Evolutionary conservation across 2,329 filamentous ascomycete species (phyloP), one percentile per base, ranked within the genome.

Genomic region (Microsporum audouinii): DNA sequence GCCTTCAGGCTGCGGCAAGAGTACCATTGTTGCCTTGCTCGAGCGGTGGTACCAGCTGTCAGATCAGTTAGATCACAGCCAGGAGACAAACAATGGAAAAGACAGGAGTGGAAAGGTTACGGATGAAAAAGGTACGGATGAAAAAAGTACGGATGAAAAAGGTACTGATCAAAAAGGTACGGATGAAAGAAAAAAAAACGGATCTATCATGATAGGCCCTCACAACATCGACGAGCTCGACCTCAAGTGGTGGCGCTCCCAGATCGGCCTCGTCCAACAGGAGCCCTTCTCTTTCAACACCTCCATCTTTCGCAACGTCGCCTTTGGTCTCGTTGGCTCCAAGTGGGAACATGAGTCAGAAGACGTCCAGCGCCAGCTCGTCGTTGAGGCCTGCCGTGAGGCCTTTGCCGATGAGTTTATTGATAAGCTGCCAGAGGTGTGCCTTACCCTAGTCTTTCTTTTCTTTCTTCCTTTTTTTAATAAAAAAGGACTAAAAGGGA

Each of bases 361-460:
- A 1, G 66, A 51, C 1, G 66, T 70, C 4, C 72, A 75, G 74
- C 81, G 61, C 76, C 80, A 59, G 77, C 79, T 55, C 68, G 78
- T 88, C 2, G 78, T 79, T 63, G 79, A 83, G 49, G 87, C 87
- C 4, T 88, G 85, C 64, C 76, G 78, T 49, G 84, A 88, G 68
- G 82, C 86, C 0, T 88, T 86, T 70, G 86, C 86, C 0, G 82
- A 87, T 65, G 85, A 88, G 62, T 88, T 87, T 66, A 85, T 89
- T 61, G 78, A 82, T 55, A 80, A 80, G 23, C 75, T 89, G 2
- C 86, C 86, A 1, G 73, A 70, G 63, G 70, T 66, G 61, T 29
- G 23, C 43, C 12, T 14, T 38, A 8, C 39, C 6, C 39, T 43
- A 17, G 39, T 23, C n/a, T 43, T n/a, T 43, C 10, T 5, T 23